Evolutionary conservation across 139 green algal species (phyloP), one percentile per base, ranked within the genome.

Genomic region (Coccomyxa sp.): DNA sequence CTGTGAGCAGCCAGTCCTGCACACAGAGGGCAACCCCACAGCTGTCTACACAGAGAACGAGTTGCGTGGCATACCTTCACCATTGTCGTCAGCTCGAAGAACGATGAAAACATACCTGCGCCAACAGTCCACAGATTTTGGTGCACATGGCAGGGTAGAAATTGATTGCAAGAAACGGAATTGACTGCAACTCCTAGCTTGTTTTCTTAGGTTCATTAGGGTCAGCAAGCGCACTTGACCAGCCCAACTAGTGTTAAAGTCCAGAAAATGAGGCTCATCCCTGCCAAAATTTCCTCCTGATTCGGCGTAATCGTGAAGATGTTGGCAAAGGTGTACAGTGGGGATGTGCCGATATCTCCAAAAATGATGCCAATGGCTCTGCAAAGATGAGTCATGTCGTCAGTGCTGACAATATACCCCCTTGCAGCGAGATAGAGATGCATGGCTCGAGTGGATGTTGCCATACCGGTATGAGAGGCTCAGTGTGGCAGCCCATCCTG

Each of bases 251-350:
- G 13, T 10, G 88, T 96, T 38, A 96, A 84, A 1, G 79, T 88
- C 92, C 92, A 96, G 85, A 96, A 90, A 18, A 96, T 91, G 30
- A 95, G 84, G 31, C 84, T 90, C 16, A 85, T 67, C 1, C 82
- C 86, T 28, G 91, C 93, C 58, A 93, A 67, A 10, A 94, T 81
- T 31, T 89, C 77, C 3, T 83, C 63, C 28, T 85, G 32, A 13
- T 13, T 75, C 23, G 79, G 82, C 3, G 63, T 57, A 13, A 80
- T 81, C 4, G 28, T 63, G 59, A 87, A 93, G 15, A 87, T 87
- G 30, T 77, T 80, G 14, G 82, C 77, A 30, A 86, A 93, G 10
- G 86, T 82, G 83, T 96, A 96, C 10, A 96, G 85, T 10, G 91
- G 91, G 13, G 78, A 89, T 31, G 93, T 96, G 63, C 89, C 82